A percentile compares a stretch with the other conserved stretches of the same genome.
Evolutionary conservation across 2,329 filamentous ascomycete species (phyloP).

Genomic region (Gaeumannomyces tritici): DNA sequence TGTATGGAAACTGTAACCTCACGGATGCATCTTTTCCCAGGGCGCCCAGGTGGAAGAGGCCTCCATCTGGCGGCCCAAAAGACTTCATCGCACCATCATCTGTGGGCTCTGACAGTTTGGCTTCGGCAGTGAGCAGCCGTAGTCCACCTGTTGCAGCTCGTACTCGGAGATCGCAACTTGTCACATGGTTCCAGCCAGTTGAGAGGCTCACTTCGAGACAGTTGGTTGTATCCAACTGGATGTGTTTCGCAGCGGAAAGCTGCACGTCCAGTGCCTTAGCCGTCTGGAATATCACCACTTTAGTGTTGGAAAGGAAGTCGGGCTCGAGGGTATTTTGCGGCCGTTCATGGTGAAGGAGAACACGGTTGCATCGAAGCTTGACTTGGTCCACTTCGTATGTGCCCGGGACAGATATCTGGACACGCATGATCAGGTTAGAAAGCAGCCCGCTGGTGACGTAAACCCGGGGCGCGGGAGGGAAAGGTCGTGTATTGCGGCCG

Average conservation of each 20-base stretch:
- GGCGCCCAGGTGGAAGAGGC: constrained; percentile 38
- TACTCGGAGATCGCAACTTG: constrained; percentile 48
- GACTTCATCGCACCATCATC: background rate
- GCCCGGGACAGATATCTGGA: constrained; percentile 56
- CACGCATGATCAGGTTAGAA: constrained; percentile 16
- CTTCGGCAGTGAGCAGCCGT: constrained; percentile 51
- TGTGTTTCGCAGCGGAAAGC: constrained; percentile 55
- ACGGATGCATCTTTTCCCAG: constrained; percentile 36
- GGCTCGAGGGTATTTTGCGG: constrained; percentile 30
- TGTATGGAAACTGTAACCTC: constrained; percentile 68
- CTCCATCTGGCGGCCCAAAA: constrained; percentile 40
- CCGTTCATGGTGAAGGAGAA: constrained; percentile 57
- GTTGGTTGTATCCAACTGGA: constrained; percentile 72
- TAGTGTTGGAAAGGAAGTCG: constrained; percentile 46
- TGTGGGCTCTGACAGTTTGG: constrained; percentile 32
- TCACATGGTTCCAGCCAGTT: constrained; percentile 65
- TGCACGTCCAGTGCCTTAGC: constrained; percentile 58
- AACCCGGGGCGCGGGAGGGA: background rate
- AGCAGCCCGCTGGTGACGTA: background rate
- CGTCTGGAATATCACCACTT: constrained; percentile 66
- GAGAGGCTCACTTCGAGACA: constrained; percentile 64
- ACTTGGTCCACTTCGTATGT: constrained; percentile 68
- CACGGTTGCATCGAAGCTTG: constrained; percentile 51
- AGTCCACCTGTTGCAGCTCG: constrained; percentile 57
- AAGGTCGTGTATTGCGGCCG: constrained; percentile 15